Evolutionary conservation across 345 rosid genomes (phyloP).

Genomic region (Bretschneidera sinensis): DNA sequence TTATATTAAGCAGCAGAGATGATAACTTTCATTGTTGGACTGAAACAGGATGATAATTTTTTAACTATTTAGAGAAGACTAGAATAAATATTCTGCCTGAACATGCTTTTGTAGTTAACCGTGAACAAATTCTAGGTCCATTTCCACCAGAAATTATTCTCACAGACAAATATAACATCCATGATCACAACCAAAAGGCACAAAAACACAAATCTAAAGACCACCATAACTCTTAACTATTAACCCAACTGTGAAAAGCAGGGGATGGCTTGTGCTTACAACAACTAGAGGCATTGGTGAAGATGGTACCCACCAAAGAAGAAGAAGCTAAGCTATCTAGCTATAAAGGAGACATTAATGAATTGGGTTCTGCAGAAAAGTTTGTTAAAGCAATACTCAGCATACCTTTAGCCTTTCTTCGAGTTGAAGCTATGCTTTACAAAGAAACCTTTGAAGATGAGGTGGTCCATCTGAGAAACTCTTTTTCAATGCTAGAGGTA

Average conservation of each 20-base stretch:
- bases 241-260: constrained; percentile 16
- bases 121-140: too few relatives aligned
- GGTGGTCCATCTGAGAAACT: constrained; percentile 76
- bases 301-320: constrained; percentile 90
- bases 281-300: constrained; percentile 85
- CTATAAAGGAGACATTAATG: constrained; percentile 72
- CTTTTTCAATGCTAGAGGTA: constrained; percentile 90
- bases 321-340: constrained; percentile 68
- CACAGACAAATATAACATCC: not conserved
- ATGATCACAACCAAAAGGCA: too few relatives aligned
- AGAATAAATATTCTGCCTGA: too few relatives aligned
- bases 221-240: too few relatives aligned
- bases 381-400: constrained; percentile 54
- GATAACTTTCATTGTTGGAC: too few relatives aligned
- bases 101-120: too few relatives aligned
- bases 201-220: too few relatives aligned
- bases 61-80: too few relatives aligned
- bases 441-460: constrained; percentile 89
- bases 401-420: constrained; percentile 64
- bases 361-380: constrained; percentile 81
- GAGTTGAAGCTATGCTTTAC: constrained; percentile 90
- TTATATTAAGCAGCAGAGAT: too few relatives aligned
- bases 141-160: too few relatives aligned
- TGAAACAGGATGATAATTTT: too few relatives aligned
- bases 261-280: constrained; percentile 74